Percentiles rank a stretch among this genome's conserved stretches.
Evolutionary conservation across 2,329 filamentous ascomycete genomes (phyloP).

Genomic region (Aspergillus flavus): DNA sequence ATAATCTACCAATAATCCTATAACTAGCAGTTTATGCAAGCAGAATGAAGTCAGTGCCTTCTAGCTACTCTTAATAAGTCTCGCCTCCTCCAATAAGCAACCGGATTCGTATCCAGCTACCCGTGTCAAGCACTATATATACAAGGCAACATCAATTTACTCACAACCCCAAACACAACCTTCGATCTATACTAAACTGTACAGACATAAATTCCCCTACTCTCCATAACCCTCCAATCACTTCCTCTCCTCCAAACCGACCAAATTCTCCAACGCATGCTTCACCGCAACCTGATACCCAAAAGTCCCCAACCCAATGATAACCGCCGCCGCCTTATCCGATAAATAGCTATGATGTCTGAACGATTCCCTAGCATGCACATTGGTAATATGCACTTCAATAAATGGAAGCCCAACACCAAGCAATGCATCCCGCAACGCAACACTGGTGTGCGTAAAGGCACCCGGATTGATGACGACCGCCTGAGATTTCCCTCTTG

Average conservation of each 20-base stretch:
- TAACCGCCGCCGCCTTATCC: background rate
- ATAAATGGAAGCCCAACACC: background rate
- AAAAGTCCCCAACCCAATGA: background rate
- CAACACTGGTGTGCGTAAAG: background rate
- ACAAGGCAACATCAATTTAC: too few relatives aligned
- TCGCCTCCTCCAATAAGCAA: background rate
- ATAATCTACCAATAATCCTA: background rate
- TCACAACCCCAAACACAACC: too few relatives aligned
- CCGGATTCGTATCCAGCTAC: background rate
- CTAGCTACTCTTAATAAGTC: background rate
- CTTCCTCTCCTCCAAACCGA: background rate
- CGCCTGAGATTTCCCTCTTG: background rate
- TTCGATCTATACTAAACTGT: too few relatives aligned
- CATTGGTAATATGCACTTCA: background rate
- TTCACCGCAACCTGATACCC: background rate
- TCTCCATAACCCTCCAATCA: background rate
- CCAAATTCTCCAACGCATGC: background rate
- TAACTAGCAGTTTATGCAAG: background rate
- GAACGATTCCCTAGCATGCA: background rate
- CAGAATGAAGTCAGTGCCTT: background rate
- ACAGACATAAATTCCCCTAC: too few relatives aligned
- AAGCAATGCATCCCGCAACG: background rate
- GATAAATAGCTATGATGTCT: background rate
- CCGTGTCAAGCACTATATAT: too few relatives aligned
- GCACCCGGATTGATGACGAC: background rate